A percentile compares a stretch with the other conserved stretches of the same genome.
Conservation (phyloP, 345 rosid genomes). For the Dipteronia dyeriana region DNA sequence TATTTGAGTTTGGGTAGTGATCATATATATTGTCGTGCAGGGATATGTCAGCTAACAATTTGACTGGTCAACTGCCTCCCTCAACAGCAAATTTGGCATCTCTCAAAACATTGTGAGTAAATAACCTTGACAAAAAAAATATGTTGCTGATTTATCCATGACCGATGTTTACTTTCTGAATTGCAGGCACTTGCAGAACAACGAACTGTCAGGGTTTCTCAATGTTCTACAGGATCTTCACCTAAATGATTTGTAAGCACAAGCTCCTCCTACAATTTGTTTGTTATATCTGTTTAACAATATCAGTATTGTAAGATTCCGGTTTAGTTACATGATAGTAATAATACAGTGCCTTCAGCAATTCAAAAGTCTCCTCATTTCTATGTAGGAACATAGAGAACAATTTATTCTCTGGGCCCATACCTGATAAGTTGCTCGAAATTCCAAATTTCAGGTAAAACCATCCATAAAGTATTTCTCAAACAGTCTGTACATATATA, state of each 20-base stretch:
- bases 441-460: conserved; percentile 80
- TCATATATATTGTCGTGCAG: conserved; percentile 38
- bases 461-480: not conserved
- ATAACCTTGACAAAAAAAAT: conserved; percentile 3
- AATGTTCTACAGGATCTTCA: conserved; percentile 75
- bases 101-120: conserved; percentile 71
- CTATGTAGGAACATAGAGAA: conserved; percentile 70
- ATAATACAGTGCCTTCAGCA: conserved; percentile 8
- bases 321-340: not conserved
- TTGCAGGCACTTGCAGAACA: conserved; percentile 84
- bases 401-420: conserved; percentile 87
- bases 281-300: conserved; percentile 4
- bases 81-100: conserved; percentile 68
- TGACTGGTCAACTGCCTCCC: conserved; percentile 71
- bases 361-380: conserved; percentile 21
- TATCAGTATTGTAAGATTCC: not conserved
- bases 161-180: not conserved
- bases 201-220: conserved; percentile 70
- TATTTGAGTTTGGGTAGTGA: conserved; percentile 24
- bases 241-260: conserved; percentile 64
- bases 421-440: conserved; percentile 60
- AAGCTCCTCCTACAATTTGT: conserved; percentile 6
- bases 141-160: not conserved
- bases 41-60: conserved; percentile 75
- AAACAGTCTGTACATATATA: not conserved